These are phyloP conservation scores for Fusarium tuaranense DNA, from an alignment of 2,329 filamentous ascomycete genomes.

Conservation along the genomic window DNA sequence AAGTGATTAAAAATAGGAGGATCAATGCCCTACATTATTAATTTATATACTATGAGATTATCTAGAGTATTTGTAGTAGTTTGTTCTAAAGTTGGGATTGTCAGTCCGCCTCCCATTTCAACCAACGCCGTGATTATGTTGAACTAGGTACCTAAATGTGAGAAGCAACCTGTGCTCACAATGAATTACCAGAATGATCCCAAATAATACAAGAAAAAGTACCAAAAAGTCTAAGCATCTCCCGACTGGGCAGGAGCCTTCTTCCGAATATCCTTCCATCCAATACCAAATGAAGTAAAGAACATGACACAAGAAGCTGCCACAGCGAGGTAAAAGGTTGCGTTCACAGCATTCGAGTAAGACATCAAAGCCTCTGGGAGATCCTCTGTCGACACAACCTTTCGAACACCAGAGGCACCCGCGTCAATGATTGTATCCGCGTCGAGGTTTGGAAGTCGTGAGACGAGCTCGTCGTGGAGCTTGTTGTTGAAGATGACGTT, in stretches of 20 bases:
- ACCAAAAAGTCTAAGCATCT: conserved; percentile 27
- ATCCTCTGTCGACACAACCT: conserved; percentile 45
- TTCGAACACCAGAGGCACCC: conserved; percentile 55
- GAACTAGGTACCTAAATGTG: not conserved
- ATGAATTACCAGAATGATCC: not conserved
- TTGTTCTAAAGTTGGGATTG: conserved; percentile 1
- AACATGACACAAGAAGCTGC: conserved; percentile 49
- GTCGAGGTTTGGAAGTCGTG: conserved; percentile 46
- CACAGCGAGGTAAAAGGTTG: conserved; percentile 47
- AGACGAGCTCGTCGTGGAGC: conserved; percentile 47
- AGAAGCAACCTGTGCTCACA: not conserved
- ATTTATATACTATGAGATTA: not conserved
- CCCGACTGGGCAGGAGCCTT: conserved; percentile 33
- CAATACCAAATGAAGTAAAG: conserved; percentile 56
- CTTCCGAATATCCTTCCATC: conserved; percentile 59
- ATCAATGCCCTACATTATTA: not conserved
- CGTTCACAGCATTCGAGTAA: conserved; percentile 52
- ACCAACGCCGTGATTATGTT: not conserved
- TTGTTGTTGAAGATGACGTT: conserved; percentile 48
- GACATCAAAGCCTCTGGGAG: conserved; percentile 53
- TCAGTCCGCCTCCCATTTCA: not conserved
- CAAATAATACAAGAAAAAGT: not conserved
- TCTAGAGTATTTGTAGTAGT: not conserved
- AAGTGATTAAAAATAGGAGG: not conserved
- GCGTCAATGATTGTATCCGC: conserved; percentile 52